phyloP scores from a whole-genome alignment of 371 early-diverging fungal species.

The Polyrhizophydium stewartii region DNA sequence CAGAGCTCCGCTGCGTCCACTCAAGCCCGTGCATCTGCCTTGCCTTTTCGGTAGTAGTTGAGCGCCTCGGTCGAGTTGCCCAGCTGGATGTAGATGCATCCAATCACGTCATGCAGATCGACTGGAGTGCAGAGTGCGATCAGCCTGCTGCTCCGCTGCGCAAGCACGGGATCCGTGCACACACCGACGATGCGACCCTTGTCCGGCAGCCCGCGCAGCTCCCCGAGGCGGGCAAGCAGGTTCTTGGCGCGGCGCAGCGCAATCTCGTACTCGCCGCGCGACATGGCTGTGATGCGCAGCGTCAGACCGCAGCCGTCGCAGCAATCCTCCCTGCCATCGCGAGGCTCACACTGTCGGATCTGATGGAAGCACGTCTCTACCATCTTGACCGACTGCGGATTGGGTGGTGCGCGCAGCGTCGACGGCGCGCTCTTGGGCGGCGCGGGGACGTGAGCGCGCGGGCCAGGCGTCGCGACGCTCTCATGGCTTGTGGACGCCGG shows the following conservation, averaged over 20 bases:
- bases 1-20: too few relatives aligned
- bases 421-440: neutral
- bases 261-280: neutral
- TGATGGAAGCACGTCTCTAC: neutral
- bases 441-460: constrained; percentile 1
- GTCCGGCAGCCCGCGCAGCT: constrained; percentile 13
- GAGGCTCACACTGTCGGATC: neutral
- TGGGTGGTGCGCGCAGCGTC: neutral
- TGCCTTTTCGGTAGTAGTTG: constrained; percentile 20
- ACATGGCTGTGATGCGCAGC: neutral
- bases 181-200: constrained; percentile 5
- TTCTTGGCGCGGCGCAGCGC: neutral
- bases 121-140: neutral
- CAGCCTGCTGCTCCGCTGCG: too few relatives aligned
- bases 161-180: too few relatives aligned
- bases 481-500: neutral
- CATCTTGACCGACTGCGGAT: neutral
- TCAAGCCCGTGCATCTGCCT: too few relatives aligned
- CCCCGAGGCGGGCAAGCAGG: constrained; percentile 5
- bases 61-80: constrained; percentile 17
- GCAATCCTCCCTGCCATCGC: too few relatives aligned
- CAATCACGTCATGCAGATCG: constrained; percentile 19
- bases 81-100: constrained; percentile 23
- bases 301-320: too few relatives aligned
- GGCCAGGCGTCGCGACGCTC: neutral